phyloP scores from a whole-genome alignment of 371 early-diverging fungal genomes.

The Mortierella sp. region DNA sequence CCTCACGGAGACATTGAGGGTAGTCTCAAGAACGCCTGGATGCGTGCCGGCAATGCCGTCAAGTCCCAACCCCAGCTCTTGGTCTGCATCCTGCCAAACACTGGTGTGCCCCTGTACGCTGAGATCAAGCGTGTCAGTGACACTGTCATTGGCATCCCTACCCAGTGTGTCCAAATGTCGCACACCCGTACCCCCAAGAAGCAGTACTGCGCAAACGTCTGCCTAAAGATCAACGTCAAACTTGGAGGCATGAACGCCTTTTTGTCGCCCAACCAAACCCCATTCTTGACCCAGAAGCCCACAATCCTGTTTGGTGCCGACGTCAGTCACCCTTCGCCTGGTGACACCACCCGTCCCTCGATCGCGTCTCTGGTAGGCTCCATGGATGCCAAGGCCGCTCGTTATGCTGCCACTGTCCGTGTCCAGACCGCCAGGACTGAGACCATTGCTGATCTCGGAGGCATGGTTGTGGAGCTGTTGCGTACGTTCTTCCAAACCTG shows the following conservation, averaged over 20 bases:
- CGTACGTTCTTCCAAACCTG: slow-evolving; percentile 64
- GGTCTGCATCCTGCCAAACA: slow-evolving; percentile 89
- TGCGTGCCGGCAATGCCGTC: slow-evolving; percentile 76
- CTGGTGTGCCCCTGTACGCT: slow-evolving; percentile 88
- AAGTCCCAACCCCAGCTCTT: slow-evolving; percentile 82
- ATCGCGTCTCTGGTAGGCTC: slow-evolving; percentile 90
- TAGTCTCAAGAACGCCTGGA: slow-evolving; percentile 78
- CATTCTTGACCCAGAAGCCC: slow-evolving; percentile 75
- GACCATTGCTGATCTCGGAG: slow-evolving; percentile 74
- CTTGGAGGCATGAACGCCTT: slow-evolving; percentile 80
- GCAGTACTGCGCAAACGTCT: slow-evolving; percentile 78
- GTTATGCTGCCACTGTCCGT: slow-evolving; percentile 76
- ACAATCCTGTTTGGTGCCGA: slow-evolving; percentile 97
- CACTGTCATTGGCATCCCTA: slow-evolving; percentile 89
- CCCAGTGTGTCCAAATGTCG: slow-evolving; percentile 92
- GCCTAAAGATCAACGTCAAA: slow-evolving; percentile 82
- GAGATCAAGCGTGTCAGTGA: slow-evolving; percentile 96
- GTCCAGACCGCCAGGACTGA: slow-evolving; percentile 80
- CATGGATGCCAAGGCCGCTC: slow-evolving; percentile 77
- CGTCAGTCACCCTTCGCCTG: slow-evolving; percentile 78
- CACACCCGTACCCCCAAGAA: slow-evolving; percentile 73
- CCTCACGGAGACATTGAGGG: slow-evolving; percentile 73
- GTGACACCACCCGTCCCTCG: slow-evolving; percentile 71
- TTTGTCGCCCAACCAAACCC: slow-evolving; percentile 71
- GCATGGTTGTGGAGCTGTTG: slow-evolving; percentile 78